Conservation (phyloP, 352 stramenopile species). For the Phytopythium sindhum region DNA sequence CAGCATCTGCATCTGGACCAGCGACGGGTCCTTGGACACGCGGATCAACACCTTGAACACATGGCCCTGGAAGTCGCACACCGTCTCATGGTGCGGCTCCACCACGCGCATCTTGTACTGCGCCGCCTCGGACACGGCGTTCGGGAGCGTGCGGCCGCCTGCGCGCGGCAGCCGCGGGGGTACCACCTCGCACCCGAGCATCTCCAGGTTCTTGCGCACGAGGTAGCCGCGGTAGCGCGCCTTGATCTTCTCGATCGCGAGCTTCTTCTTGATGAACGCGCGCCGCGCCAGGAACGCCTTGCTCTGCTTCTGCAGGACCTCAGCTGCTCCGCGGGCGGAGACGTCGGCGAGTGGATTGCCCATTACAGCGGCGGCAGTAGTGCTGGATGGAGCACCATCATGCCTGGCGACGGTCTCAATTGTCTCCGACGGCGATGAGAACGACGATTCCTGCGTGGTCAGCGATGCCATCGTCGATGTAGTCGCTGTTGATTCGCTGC, state of each 20-base stretch:
- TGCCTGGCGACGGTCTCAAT: neutral
- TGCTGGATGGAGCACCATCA: neutral
- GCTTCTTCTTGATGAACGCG: slow-evolving; percentile 32
- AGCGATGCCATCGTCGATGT: neutral
- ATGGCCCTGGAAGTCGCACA: slow-evolving; percentile 13
- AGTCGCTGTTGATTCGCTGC: neutral
- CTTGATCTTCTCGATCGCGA: slow-evolving; percentile 39
- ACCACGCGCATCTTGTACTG: slow-evolving; percentile 45
- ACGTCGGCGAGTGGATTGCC: neutral
- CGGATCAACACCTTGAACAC: slow-evolving; percentile 25
- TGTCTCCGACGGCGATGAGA: neutral
- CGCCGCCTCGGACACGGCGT: slow-evolving; percentile 21
- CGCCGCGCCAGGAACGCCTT: slow-evolving; percentile 27
- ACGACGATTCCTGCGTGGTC: neutral
- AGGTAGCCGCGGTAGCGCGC: slow-evolving; percentile 37
- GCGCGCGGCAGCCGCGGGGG: neutral
- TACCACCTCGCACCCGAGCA: slow-evolving; percentile 9
- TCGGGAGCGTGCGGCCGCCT: neutral
- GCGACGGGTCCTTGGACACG: slow-evolving; percentile 28
- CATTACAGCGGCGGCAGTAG: neutral
- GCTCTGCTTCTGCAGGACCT: slow-evolving; percentile 27
- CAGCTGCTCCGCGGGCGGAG: slow-evolving; percentile 7
- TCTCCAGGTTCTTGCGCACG: slow-evolving; percentile 35
- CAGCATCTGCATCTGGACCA: slow-evolving; percentile 27
- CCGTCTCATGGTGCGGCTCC: slow-evolving; percentile 17